Conservation (phyloP, 106 monocot genomes). For the Iris macrosiphon region DNA sequence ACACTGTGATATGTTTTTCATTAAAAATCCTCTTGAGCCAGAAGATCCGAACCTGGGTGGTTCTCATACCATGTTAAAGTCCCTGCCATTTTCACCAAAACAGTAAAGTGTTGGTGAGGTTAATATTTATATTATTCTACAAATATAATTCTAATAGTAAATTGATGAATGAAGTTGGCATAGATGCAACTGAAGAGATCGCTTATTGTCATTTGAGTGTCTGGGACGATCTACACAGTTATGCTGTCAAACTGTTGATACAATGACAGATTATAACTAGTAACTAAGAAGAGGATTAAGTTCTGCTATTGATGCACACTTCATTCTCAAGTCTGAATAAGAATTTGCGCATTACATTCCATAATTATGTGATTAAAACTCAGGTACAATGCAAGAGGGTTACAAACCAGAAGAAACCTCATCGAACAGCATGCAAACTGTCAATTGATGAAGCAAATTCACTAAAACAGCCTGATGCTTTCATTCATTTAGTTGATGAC, state of each 20-base stretch:
- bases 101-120: conserved; percentile 81
- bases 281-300: too few species aligned
- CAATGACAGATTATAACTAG: too few species aligned
- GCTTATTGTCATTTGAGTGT: too few species aligned
- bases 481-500: conserved; percentile 55
- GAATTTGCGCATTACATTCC: background rate
- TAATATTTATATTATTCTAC: too few species aligned
- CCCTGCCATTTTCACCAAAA: conserved; percentile 28
- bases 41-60: too few species aligned
- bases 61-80: too few species aligned
- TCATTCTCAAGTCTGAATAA: too few species aligned
- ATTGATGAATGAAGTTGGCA: background rate
- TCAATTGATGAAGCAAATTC: conserved; percentile 19
- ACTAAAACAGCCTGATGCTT: conserved; percentile 23
- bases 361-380: background rate
- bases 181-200: background rate
- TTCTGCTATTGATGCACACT: too few species aligned
- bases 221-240: too few species aligned
- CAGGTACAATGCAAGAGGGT: conserved; percentile 33
- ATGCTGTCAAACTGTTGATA: too few species aligned
- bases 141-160: background rate
- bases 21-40: too few species aligned
- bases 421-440: conserved; percentile 55
- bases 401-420: conserved; percentile 16
- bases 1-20: too few species aligned